Evolutionary conservation across 495 filamentous ascomycete genomes (phyloP), one percentile per base, ranked within the genome.

Genomic region (Lophium mytilinum): DNA sequence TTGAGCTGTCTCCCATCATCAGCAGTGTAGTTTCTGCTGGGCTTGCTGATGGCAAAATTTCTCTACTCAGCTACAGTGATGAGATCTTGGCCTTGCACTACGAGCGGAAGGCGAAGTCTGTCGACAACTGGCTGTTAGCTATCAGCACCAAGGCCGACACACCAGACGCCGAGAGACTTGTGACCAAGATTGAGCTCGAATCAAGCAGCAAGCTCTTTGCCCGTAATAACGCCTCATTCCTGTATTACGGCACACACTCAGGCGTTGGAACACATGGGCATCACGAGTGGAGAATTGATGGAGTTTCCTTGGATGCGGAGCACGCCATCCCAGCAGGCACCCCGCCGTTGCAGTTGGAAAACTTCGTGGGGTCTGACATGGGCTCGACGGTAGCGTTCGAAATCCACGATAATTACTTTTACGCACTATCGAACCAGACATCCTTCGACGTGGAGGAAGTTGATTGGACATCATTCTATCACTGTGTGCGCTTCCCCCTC

Each of bases 391-490:
- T 88, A 19, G 86, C 82, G 60, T 93, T 93, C 65, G 83, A 87
- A 56, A 81, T 90, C 37, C 73, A 84, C 58, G 72, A 83, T 24
- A 79, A 75, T n/a, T 75, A 81, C 62, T 82, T 93, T 33, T 90
- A 91, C 61, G 83, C 77, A 0, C 72, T 91, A 5, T 88, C 87
- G 2, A 90, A 84, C 49, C 76, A 82, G 58, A 77, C 78, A 8
- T 74, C 79, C 9, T 80, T 83, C 50, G 78, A 85, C 42, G 77
- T 83, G 6, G 80, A 86, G 50, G 83, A 87, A 53, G 65, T 77
- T 5, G 80, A 88, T 57, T 88, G 81, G 81, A 78, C 76, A 3
- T 88, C 86, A 0, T 85, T 79, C 64, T 92, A 90, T 62, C 74
- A 81, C 53, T 88, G 83, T 72, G 72, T 80, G 37, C 82, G 86